phyloP scores from a whole-genome alignment of 257 asterid species.

The Solanum peruvianum region DNA sequence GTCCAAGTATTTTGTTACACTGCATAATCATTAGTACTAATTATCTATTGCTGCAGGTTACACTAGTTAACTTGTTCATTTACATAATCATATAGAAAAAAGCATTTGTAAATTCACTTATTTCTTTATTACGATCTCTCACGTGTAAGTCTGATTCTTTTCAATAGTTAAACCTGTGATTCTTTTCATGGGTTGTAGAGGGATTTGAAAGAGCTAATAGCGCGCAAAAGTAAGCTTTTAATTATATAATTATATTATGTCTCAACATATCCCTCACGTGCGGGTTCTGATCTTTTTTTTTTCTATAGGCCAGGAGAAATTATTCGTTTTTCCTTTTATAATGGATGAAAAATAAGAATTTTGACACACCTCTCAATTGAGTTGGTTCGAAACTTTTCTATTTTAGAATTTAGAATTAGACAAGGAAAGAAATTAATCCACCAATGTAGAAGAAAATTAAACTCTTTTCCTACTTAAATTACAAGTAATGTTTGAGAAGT shows the following conservation, averaged over 20 bases:
- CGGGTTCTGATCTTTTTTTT: background rate
- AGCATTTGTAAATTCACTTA: background rate
- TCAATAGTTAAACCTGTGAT: background rate
- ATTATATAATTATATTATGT: background rate
- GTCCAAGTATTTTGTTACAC: conserved; percentile 5
- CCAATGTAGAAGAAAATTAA: background rate
- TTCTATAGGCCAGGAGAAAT: background rate
- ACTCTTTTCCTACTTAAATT: background rate
- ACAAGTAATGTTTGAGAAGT: background rate
- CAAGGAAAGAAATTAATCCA: conserved; percentile 17
- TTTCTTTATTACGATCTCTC: background rate
- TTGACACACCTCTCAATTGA: background rate
- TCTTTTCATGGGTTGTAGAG: background rate
- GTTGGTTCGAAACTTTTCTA: background rate
- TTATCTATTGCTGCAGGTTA: conserved; percentile 3
- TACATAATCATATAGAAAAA: background rate
- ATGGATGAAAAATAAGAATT: background rate
- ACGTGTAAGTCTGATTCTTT: background rate
- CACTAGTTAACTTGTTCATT: background rate
- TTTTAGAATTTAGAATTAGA: background rate
- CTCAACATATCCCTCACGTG: background rate
- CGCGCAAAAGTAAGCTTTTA: background rate
- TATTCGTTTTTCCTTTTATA: background rate
- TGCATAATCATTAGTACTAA: background rate
- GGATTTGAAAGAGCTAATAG: background rate